phyloP scores from a whole-genome alignment of 2,329 filamentous ascomycete genomes.

The Ustulina deusta region DNA sequence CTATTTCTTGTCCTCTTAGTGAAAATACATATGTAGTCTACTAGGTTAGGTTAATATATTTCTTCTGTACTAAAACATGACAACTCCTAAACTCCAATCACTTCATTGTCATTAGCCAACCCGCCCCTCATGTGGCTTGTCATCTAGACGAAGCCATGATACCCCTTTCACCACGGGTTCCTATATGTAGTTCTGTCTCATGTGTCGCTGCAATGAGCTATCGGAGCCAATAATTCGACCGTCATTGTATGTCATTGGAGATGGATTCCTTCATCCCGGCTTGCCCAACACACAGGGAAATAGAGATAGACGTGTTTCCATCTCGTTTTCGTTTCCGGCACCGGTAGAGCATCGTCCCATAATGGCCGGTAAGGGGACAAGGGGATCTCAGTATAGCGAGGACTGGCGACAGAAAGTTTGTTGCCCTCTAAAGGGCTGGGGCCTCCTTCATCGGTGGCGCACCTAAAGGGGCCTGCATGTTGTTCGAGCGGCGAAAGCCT shows the following conservation, averaged over 20 bases:
- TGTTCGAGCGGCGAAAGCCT: constrained; percentile 47
- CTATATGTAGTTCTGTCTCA: constrained; percentile 16
- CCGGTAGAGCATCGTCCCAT: constrained; percentile 38
- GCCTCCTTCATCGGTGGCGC: constrained; percentile 56
- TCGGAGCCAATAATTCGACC: background rate
- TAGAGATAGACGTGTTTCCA: constrained; percentile 40
- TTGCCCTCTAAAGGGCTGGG: constrained; percentile 48
- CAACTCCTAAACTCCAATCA: constrained; percentile 31
- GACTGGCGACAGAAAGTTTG: constrained; percentile 37
- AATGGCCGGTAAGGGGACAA: constrained; percentile 47
- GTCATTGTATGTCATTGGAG: constrained; percentile 1
- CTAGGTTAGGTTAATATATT: constrained; percentile 5
- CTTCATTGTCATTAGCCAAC: constrained; percentile 25
- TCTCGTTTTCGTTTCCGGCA: constrained; percentile 33
- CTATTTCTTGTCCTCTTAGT: constrained; percentile 9
- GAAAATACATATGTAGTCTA: background rate
- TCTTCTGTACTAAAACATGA: background rate
- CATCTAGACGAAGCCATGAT: constrained; percentile 49
- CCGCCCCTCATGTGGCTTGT: constrained; percentile 34
- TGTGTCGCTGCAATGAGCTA: constrained; percentile 15
- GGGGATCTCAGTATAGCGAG: constrained; percentile 48
- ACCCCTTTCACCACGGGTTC: constrained; percentile 28
- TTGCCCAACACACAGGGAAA: constrained; percentile 39
- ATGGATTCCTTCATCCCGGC: constrained; percentile 17
- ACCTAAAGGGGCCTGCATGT: constrained; percentile 45